Base-by-base conservation (phyloP, 345 rosid species). In the Sapria himalayana region DNA sequence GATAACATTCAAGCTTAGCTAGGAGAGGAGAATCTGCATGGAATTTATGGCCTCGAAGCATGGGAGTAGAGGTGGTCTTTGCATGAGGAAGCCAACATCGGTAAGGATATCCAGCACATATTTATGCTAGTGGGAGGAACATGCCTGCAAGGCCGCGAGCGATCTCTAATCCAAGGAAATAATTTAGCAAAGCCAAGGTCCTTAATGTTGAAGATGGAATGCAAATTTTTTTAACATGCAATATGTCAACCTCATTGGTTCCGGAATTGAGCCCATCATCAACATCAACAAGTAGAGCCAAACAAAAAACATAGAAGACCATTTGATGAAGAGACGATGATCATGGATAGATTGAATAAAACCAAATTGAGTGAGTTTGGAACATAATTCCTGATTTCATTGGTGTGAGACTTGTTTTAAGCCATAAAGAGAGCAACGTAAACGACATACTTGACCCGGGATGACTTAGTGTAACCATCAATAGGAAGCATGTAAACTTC, bases 141-240 rank as follows among this genome's bases (percentile, higher is more conserved):
- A 49, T 16, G 5, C 46, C 23, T 3, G 12, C 3, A 2, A 1
- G 4, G 1, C 9, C 17, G 0, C 1, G 15, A 11, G 39, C 32
- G 5, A 55, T 25, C 22, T 55, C 27, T 7, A 48, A 25, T 3
- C 40, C 45, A 0, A 55, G 15, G n/a, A 55, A 41, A 3, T 41
- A 55, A 3, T 48, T 41, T 1, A 44, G 16, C 3, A 10, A 11
- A 3, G 46, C 32, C 9, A 43, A n/a, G 10, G 43, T 46, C 15
- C 43, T 56, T 3, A 29, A 37, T 10, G 1, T 14, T 6, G 49
- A 56, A 1, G 12, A 5, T 7, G 14, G 1, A 5, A 13, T 9
- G 7, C 31, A 16, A 8, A 16, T 5, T 0, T 10, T 5, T 31
- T 41, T 48, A 11, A 37, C 2, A 0, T 10, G 7, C 4, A 9